Evolutionary conservation across 108 stramenopile genomes (phyloP).

Genomic region (Nitzschia sp.): DNA sequence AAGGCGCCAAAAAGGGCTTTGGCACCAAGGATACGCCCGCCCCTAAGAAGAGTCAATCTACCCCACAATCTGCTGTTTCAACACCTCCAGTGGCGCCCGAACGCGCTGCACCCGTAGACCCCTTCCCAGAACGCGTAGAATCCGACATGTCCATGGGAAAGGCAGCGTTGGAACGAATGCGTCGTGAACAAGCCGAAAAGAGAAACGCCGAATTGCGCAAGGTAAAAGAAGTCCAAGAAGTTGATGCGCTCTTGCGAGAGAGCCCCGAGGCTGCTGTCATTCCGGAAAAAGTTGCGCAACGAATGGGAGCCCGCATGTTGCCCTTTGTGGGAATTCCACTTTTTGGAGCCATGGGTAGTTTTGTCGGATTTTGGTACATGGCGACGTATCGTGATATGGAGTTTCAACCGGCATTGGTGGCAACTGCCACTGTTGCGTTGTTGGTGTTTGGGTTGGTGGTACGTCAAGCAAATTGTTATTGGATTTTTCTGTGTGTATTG

Average conservation of each 20-base stretch:
- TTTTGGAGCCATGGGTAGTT: slow-evolving; percentile 65
- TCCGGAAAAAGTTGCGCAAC: slow-evolving; percentile 79
- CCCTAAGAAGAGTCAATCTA: slow-evolving; percentile 3
- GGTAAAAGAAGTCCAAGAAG: slow-evolving; percentile 46
- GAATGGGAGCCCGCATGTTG: slow-evolving; percentile 83
- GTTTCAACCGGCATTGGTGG: slow-evolving; percentile 79
- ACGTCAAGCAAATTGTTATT: too few relatives aligned
- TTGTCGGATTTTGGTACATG: slow-evolving; percentile 87
- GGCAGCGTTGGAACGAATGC: slow-evolving; percentile 51
- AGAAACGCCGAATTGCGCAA: slow-evolving; percentile 72
- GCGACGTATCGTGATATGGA: slow-evolving; percentile 69
- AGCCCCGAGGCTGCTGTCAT: slow-evolving; percentile 70
- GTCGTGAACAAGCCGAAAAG: slow-evolving; percentile 68
- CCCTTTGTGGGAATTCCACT: slow-evolving; percentile 87
- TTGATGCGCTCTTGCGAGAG: slow-evolving; percentile 52
- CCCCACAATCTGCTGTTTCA: background rate
- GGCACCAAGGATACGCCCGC: slow-evolving; percentile 17
- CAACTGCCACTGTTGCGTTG: slow-evolving; percentile 66
- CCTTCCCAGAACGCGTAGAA: slow-evolving; percentile 4
- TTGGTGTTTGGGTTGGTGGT: slow-evolving; percentile 65
- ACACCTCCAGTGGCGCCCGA: background rate
- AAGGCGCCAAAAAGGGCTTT: slow-evolving; percentile 20
- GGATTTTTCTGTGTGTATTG: background rate
- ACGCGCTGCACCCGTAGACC: background rate
- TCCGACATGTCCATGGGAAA: slow-evolving; percentile 48